These are phyloP conservation scores for Coemansia sp. DNA, from an alignment of 192 early-diverging fungal genomes.

Conservation along the genomic window DNA sequence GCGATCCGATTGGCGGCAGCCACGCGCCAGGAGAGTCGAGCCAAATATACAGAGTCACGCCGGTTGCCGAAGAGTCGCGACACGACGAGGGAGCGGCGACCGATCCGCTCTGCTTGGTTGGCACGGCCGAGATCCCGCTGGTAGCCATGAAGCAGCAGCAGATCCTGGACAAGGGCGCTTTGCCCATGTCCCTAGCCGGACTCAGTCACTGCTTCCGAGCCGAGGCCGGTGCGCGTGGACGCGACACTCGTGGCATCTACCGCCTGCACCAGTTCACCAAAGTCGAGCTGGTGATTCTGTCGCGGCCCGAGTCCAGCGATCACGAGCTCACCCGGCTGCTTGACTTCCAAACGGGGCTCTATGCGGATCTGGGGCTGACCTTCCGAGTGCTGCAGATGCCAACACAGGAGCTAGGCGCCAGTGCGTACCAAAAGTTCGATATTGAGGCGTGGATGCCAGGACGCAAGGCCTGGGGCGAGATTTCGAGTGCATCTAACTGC, in stretches of 20 bases:
- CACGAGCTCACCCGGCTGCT: conserved; percentile 69
- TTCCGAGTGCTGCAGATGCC: conserved; percentile 86
- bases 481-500: conserved; percentile 88
- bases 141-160: conserved; percentile 78
- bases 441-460: conserved; percentile 99
- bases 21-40: conserved; percentile 57
- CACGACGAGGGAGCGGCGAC: conserved; percentile 9
- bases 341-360: conserved; percentile 70
- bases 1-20: background rate
- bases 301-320: conserved; percentile 63
- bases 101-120: conserved; percentile 70
- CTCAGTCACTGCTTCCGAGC: conserved; percentile 87
- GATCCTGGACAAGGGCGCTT: conserved; percentile 55
- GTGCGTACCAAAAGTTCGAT: conserved; percentile 87
- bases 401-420: conserved; percentile 86
- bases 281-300: conserved; percentile 83
- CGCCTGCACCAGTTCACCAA: conserved; percentile 94
- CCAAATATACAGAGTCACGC: conserved; percentile 79
- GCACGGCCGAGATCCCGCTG: conserved; percentile 90
- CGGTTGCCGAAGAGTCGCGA: conserved; percentile 38
- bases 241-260: conserved; percentile 84
- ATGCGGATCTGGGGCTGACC: conserved; percentile 75
- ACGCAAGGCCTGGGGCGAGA: conserved; percentile 62
- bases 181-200: conserved; percentile 76
- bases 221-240: conserved; percentile 81